Conservation (phyloP, 164 flowering plant genomes). For the Dillenia suffruticosa region DNA sequence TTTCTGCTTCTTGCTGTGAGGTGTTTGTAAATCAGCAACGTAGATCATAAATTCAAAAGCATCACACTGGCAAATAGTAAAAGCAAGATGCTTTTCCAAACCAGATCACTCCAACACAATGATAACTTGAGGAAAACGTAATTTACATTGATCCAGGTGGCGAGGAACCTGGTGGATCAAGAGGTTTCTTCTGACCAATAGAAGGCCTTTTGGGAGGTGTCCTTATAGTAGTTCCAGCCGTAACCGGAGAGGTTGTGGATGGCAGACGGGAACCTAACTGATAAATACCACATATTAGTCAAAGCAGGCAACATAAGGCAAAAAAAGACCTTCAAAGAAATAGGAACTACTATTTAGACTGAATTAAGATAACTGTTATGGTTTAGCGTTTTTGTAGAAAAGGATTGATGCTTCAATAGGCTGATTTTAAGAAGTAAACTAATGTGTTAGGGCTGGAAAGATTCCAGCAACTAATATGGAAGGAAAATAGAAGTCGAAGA, state of each 20-base stretch:
- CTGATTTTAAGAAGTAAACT: too few species aligned
- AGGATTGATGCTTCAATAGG: too few species aligned
- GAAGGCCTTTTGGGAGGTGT: slow-evolving; percentile 63
- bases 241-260: slow-evolving; percentile 36
- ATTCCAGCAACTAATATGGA: too few species aligned
- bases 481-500: too few species aligned
- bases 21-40: background rate
- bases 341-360: too few species aligned
- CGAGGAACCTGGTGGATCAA: slow-evolving; percentile 61
- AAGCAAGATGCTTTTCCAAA: slow-evolving; percentile 1
- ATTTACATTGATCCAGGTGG: slow-evolving; percentile 60
- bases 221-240: slow-evolving; percentile 39
- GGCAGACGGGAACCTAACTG: slow-evolving; percentile 46
- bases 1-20: slow-evolving; percentile 87
- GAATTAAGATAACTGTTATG: too few species aligned
- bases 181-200: slow-evolving; percentile 82
- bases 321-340: too few species aligned
- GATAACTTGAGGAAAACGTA: background rate
- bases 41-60: slow-evolving; percentile 1
- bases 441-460: too few species aligned
- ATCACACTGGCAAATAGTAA: background rate
- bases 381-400: too few species aligned
- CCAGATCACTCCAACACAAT: background rate
- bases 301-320: background rate
- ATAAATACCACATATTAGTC: background rate